A percentile compares a stretch with the other conserved stretches of the same genome.
These are phyloP conservation scores for Sambucus nigra DNA, from an alignment of 129 eudicot genomes.

Conservation along the genomic window DNA sequence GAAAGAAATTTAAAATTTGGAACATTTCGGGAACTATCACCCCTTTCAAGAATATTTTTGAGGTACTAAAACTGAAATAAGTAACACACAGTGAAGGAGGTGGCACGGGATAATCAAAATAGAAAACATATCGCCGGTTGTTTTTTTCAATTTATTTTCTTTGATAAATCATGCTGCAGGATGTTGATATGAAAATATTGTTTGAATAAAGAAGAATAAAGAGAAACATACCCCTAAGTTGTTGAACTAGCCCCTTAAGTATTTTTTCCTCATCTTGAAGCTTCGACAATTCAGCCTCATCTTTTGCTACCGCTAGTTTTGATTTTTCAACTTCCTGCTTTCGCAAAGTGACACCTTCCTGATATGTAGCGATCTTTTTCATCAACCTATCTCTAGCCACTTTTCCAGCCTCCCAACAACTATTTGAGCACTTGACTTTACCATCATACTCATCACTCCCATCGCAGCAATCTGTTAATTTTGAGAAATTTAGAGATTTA, in stretches of 20 bases:
- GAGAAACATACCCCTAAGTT: constrained; percentile 61
- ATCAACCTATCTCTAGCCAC: constrained; percentile 75
- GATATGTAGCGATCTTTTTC: constrained; percentile 73
- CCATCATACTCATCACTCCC: constrained; percentile 98
- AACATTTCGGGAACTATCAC: too few species aligned
- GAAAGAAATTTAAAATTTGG: too few species aligned
- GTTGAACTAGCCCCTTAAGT: constrained; percentile 76
- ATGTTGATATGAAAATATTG: not conserved
- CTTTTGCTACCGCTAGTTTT: constrained; percentile 51
- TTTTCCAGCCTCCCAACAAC: constrained; percentile 99
- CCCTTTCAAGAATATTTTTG: too few species aligned
- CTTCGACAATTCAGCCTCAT: constrained; percentile 77
- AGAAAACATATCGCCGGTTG: too few species aligned
- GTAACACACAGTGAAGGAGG: too few species aligned
- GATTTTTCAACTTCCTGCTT: constrained; percentile 68
- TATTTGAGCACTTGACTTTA: constrained; percentile 61
- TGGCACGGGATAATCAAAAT: too few species aligned
- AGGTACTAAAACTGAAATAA: too few species aligned
- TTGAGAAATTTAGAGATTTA: constrained; percentile 14
- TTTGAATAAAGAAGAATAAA: constrained; percentile 8
- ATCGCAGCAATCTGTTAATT: constrained; percentile 84
- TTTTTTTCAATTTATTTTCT: too few species aligned
- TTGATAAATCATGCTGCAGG: too few species aligned
- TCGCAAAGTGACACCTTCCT: constrained; percentile 61
- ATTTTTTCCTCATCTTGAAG: constrained; percentile 74